Evolutionary conservation across 208 protist genomes (phyloP), one percentile per base, ranked within the genome.

Genomic region (Wallacemonas rigidus): DNA sequence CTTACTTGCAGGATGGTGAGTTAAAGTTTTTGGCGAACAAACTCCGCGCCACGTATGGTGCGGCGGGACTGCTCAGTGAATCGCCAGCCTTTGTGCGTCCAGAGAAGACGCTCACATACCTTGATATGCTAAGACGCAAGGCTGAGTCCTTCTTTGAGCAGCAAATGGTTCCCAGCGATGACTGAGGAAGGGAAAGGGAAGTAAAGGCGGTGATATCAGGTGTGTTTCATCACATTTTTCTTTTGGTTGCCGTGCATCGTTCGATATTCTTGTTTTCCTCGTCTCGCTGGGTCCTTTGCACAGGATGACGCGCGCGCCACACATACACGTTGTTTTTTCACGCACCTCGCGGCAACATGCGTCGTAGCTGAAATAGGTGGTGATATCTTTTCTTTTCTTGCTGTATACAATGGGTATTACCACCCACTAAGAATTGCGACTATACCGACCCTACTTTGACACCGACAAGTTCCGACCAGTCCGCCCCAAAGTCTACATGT

Each of bases 21-120:
- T 69, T 96, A 7, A 86, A 41, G 51, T 93, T 85, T 65, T 40
- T 95, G 51, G 86, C 90, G 2, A 83, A 80, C 12, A 92, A 93
- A 58, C 74, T 95, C 2, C 73, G 77, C n/a, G 48, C 70, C 4
- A 92, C 86, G 17, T 95, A 92, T 79, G 88, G 86, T 26, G 72
- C 84, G 0, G 77, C 80, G 0, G 83, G 80, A 6, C 67, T 95
- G 8, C 56, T 95, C 62, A 79, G 80, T 3, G 83, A 92, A 45
- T 89, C 87, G 3, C 58, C 86, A n/a, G 67, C 80, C 12, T 80
- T 95, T 57, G 80, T 92, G 17, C 74, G 75, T 2, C 78, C 81
- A 36, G 75, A 80, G 54, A 78, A 81, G 54, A 80, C 79, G 3
- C 48, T 50, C 9, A 92, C 86, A 39, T 93, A 91, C 55, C 47